Conservation (phyloP, 768 basidiomycete genomes). For the Boletus huronensis region DNA sequence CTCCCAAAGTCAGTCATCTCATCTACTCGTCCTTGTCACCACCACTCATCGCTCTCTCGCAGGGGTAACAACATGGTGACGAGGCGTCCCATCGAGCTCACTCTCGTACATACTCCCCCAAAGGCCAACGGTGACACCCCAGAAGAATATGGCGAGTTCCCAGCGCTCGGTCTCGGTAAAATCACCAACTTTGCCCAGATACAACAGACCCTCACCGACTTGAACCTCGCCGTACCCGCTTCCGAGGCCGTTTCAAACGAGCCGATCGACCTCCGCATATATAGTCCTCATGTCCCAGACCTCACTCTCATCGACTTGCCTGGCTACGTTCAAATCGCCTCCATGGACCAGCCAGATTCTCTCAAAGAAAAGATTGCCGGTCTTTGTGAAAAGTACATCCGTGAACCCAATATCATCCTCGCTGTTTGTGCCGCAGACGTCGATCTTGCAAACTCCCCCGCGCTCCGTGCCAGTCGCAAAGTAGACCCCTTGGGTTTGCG, state of each 20-base stretch:
- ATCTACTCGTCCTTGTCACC: neutral
- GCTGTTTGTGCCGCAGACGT: constrained; percentile 99
- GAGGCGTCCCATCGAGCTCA: constrained; percentile 95
- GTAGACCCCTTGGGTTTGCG: constrained; percentile 93
- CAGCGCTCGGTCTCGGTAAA: constrained; percentile 81
- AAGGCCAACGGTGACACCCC: constrained; percentile 46
- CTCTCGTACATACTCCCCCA: constrained; percentile 86
- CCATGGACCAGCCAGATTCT: constrained; percentile 91
- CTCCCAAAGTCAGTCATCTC: constrained; percentile 86
- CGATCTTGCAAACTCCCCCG: constrained; percentile 96
- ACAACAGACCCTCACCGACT: constrained; percentile 88
- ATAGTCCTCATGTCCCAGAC: constrained; percentile 94
- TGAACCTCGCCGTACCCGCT: constrained; percentile 91
- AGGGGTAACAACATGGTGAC: constrained; percentile 99
- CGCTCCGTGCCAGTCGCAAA: constrained; percentile 85
- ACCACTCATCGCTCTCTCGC: constrained; percentile 3
- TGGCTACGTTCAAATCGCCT: constrained; percentile 93
- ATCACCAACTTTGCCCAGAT: constrained; percentile 90
- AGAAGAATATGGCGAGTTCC: constrained; percentile 92
- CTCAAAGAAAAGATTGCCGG: constrained; percentile 89
- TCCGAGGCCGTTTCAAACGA: constrained; percentile 89
- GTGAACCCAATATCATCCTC: constrained; percentile 99
- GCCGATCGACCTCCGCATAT: constrained; percentile 95
- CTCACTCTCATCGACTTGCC: constrained; percentile 96
- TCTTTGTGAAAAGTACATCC: constrained; percentile 94